Conservation (phyloP, 2,329 filamentous ascomycete genomes). For the Exophiala viscosa region DNA sequence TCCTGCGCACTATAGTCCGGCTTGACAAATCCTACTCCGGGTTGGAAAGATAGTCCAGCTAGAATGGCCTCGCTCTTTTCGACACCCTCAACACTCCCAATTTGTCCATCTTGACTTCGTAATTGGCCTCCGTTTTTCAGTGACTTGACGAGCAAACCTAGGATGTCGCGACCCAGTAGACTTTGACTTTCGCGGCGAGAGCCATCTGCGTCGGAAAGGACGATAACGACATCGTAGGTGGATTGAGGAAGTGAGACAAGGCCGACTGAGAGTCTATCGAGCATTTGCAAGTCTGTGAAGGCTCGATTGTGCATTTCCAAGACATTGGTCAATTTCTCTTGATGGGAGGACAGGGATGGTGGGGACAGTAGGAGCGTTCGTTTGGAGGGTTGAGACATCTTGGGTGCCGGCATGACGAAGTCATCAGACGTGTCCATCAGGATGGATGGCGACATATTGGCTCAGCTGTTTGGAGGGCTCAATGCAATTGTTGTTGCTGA, state of each 20-base stretch:
- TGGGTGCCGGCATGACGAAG: conserved; percentile 39
- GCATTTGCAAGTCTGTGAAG: conserved; percentile 90
- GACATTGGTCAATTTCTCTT: conserved; percentile 68
- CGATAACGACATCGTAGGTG: conserved; percentile 79
- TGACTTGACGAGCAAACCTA: conserved; percentile 64
- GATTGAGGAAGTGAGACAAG: conserved; percentile 70
- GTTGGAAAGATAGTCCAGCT: conserved; percentile 66
- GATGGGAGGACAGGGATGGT: conserved; percentile 81
- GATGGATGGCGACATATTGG: conserved; percentile 43
- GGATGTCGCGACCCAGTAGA: conserved; percentile 65
- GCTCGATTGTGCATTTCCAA: conserved; percentile 70
- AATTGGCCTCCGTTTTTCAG: conserved; percentile 68
- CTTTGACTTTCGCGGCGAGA: conserved; percentile 61
- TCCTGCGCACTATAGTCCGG: conserved; percentile 57
- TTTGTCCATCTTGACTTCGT: conserved; percentile 63
- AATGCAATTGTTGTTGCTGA: not conserved
- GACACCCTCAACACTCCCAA: conserved; percentile 42
- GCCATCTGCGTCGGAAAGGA: conserved; percentile 75
- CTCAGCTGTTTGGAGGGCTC: not conserved
- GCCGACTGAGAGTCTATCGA: conserved; percentile 82
- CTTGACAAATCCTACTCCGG: conserved; percentile 67
- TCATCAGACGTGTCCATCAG: conserved; percentile 57
- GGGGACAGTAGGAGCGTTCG: conserved; percentile 83
- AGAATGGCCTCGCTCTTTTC: conserved; percentile 77
- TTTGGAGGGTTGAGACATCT: conserved; percentile 29